Evolutionary conservation across 495 filamentous ascomycete species (phyloP), one percentile per base, ranked within the genome.

Genomic region (Alectoria sarmentosa): DNA sequence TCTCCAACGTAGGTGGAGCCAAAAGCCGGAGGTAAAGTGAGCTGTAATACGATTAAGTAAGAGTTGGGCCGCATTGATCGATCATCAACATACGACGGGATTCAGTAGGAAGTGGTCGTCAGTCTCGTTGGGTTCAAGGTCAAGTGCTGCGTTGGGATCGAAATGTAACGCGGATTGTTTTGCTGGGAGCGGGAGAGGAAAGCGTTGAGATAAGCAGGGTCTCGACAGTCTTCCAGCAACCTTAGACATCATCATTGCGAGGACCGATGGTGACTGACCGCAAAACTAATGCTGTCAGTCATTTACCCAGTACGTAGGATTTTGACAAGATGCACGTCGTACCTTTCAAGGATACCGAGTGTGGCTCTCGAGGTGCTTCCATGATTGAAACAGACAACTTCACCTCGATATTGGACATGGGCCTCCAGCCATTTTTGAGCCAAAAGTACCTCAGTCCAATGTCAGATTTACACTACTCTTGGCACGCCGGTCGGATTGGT

Each of bases 1-100:
- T 98, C 92, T 64, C 94, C 94, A 49, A 98, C 92, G 67, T 97
- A 97, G 58, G 92, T 91, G 14, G 90, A 90, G 61, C 92, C 94
- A 73, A 98, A 98, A 7, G 91, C 85, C 1, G 91, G 89, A 9
- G 94, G 94, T 5, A 98, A 85, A n/a, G 90, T 96, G 67, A 97
- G 82, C 83, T 86, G 62, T 36, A 41, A 38, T 28, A 30, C 56
- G 34, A 30, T 60, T 58, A 19, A 67, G 69, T 37, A 44, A 39
- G 15, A 21, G 19, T 32, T n/a, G 49, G 15, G 21, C 13, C 34
- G 26, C 13, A 56, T 36, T 23, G 30, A 23, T 30, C 41, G 13
- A 54, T 14, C 23, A 23, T 36, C 23, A 55, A 28, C 56, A 39
- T 75, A 87, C 84, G 56, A 86, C 77, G 42, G 88, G 84, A 32